These are phyloP conservation scores for Pyrenophora graminea DNA, from an alignment of 2,329 filamentous ascomycete species.

Conservation along the genomic window DNA sequence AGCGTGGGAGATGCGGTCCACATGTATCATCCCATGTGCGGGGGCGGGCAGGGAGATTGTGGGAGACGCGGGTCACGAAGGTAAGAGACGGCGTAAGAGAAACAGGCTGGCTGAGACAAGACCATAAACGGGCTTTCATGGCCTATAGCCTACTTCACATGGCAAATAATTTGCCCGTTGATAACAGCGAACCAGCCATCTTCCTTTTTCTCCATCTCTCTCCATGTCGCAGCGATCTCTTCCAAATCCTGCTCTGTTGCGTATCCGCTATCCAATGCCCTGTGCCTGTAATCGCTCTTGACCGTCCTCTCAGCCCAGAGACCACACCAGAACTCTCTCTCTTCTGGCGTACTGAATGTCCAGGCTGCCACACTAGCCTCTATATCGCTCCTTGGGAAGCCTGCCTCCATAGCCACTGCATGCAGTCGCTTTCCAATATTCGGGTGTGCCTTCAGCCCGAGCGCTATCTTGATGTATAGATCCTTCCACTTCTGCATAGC, in stretches of 20 bases:
- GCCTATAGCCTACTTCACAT: constrained; percentile 21
- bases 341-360: constrained; percentile 48
- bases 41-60: neutral
- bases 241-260: constrained; percentile 48
- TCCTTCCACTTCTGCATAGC: constrained; percentile 44
- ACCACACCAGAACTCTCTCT: constrained; percentile 48
- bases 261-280: constrained; percentile 44
- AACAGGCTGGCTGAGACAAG: neutral
- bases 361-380: constrained; percentile 48
- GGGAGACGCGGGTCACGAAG: neutral
- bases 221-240: constrained; percentile 46
- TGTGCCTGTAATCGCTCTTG: constrained; percentile 43
- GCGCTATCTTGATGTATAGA: constrained; percentile 40
- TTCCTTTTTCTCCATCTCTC: constrained; percentile 48
- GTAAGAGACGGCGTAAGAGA: neutral
- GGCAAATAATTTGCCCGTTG: constrained; percentile 50
- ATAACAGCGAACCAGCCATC: constrained; percentile 50
- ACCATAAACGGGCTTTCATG: neutral
- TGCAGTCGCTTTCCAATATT: constrained; percentile 44
- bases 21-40: constrained; percentile 4
- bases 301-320: constrained; percentile 46
- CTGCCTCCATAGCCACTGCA: constrained; percentile 47
- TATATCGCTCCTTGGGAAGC: constrained; percentile 45
- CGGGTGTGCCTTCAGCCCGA: constrained; percentile 38
- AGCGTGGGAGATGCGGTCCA: constrained; percentile 13